Evolutionary conservation across 768 basidiomycete species (phyloP), one percentile per base, ranked within the genome.

Genomic region (Agrocybe praecox): DNA sequence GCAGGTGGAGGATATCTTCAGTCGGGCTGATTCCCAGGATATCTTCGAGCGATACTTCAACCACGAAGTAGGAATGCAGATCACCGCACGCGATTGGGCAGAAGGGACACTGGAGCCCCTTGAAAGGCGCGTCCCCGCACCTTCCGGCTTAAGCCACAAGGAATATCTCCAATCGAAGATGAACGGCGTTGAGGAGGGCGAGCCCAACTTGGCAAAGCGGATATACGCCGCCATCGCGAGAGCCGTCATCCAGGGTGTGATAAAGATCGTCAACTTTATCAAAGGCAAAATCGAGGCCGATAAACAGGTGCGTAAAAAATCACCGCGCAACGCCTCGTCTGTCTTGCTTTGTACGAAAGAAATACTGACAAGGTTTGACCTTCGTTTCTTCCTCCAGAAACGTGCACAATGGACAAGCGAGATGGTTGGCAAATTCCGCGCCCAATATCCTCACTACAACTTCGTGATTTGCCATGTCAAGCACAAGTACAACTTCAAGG

Each of bases 381-480:
- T 4, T 15, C 14, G 26, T 40, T 40, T 40, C 12, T 40, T n/a
- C 14, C 36, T 15, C 14, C n/a, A 40, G 36, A 40, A 40, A 40
- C 36, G 36, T 12, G 36, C 36, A n/a, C 12, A 40, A 40, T 40
- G 36, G 36, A 40, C 36, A 6, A 12, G 36, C 5, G 36, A 40
- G n/a, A 40, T 40, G 36, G 14, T 40, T 40, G 12, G 6, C 12
- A 14, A 40, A 12, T 40, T 40, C 36, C 36, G 36, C 3, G 6
- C 5, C 6, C 5, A 14, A 14, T 53, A 53, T n/a, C 55, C 55
- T 12, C 32, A 51, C 12, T 54, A 49, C 44, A 69, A 67, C 54
- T 65, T 60, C 55, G 56, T 64, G 6, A 50, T 56, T 9, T 64
- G 61, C 48, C 67, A 64, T 47, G 64, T 63, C 3, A 62, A 62